Evolutionary conservation across 305 asterid genomes (phyloP), one percentile per base, ranked within the genome.

Genomic region (Salvia sclarea): DNA sequence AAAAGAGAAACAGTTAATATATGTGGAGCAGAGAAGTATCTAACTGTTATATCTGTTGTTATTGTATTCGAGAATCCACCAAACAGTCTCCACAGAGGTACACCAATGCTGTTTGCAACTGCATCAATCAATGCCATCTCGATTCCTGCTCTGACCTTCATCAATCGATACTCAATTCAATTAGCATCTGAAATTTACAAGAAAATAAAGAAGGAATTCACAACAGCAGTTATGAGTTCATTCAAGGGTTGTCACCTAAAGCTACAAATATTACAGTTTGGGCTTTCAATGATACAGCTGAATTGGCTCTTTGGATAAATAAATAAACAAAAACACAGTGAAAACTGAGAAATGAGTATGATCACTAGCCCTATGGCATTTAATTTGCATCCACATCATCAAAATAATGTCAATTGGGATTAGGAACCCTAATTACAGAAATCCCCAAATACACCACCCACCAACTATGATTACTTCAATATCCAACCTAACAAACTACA

Each of bases 41-140:
- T 64, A 69, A 91, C 97, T 63, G 97, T 91, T 73, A 91, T 87
- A 79, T 91, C 95, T 20, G 97, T 91, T 48, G 96, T 79, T 68
- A 91, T 83, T 44, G 82, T 22, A 64, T 83, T 74, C 24, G 96
- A 91, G 72, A 75, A 84, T 84, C 96, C 97, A 63, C 96, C 96
- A 77, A 87, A 88, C 57, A 91, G 82, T 83, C 92, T 87, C 97
- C 97, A 88, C 30, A 91, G 71, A 65, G 97, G 97, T 69, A 84
- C 69, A 59, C 95, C 90, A 20, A 82, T 82, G 81, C 96, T 88
- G 83, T 85, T 77, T 8, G 97, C 91, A 38, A 81, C 93, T 71
- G 97, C 97, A 81, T 91, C 96, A 67, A 88, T 91, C 80, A 91
- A 69, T 68, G 97, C 97, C 97, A 91, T 91, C 87, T 91, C 96